Percentiles rank a stretch among this genome's conserved stretches.
Evolutionary conservation across 2,329 filamentous ascomycete species (phyloP).

Genomic region (Fusarium irregulare): DNA sequence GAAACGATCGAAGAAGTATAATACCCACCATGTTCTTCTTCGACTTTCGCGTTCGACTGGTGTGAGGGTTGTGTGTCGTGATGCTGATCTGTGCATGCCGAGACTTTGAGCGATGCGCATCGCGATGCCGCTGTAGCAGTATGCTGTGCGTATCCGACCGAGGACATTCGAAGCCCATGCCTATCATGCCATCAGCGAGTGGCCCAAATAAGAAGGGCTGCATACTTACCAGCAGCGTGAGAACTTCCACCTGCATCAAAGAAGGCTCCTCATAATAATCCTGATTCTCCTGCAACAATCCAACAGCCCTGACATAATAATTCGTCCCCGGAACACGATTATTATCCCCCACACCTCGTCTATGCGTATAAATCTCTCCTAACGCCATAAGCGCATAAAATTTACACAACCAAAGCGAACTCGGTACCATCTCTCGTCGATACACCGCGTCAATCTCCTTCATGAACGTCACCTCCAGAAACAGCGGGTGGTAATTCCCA

Average conservation of each 20-base stretch:
- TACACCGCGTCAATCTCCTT: slow-evolving; percentile 52
- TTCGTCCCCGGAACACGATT: slow-evolving; percentile 55
- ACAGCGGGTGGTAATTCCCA: slow-evolving; percentile 48
- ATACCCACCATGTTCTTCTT: slow-evolving; percentile 49
- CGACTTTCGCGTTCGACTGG: slow-evolving; percentile 44
- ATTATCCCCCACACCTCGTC: slow-evolving; percentile 45
- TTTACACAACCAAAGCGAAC: slow-evolving; percentile 53
- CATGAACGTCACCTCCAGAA: slow-evolving; percentile 53
- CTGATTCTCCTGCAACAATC: slow-evolving; percentile 49
- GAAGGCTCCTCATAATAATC: slow-evolving; percentile 57
- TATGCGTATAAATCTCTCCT: slow-evolving; percentile 58
- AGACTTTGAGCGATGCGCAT: slow-evolving; percentile 56
- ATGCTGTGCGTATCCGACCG: slow-evolving; percentile 50
- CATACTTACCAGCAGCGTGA: slow-evolving; percentile 47
- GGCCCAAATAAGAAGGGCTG: too few relatives aligned
- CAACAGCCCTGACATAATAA: slow-evolving; percentile 56
- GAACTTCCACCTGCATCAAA: slow-evolving; percentile 57
- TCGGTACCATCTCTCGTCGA: slow-evolving; percentile 48
- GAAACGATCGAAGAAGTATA: slow-evolving; percentile 51
- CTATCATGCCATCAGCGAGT: too few relatives aligned
- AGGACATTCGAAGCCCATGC: slow-evolving; percentile 51
- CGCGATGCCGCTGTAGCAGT: slow-evolving; percentile 49
- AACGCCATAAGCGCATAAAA: slow-evolving; percentile 58
- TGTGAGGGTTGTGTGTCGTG: slow-evolving; percentile 28
- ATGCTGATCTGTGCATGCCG: slow-evolving; percentile 55